Evolutionary conservation across 371 early-diverging fungal species (phyloP), one percentile per base, ranked within the genome.

Genomic region (Sporodiniella umbellata): DNA sequence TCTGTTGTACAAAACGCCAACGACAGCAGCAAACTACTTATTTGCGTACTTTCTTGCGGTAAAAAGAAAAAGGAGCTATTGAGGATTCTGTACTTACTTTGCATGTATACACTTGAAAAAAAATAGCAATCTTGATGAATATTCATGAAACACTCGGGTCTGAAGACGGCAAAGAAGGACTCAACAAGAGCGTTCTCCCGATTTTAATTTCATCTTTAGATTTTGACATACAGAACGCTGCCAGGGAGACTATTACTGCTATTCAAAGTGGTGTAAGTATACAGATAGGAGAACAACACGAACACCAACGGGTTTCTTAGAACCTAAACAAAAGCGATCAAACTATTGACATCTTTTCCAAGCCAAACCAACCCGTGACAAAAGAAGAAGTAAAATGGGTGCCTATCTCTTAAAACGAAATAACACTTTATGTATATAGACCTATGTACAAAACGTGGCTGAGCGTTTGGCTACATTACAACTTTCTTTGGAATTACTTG

Each of bases 401-500:
- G n/a, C n/a, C n/a, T n/a, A n/a, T n/a, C n/a, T n/a, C n/a, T n/a
- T n/a, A n/a, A n/a, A n/a, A n/a, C n/a, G n/a, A n/a, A 30, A 28
- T 14, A 24, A 6, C 10, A 18, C 10, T 14, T 14, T 21, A 12
- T 14, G 18, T 28, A 8, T 23, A 21, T 56, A 74, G 70, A 25
- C 40, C 33, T 63, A 67, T 47, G 62, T 72, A 23, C 64, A 75
- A 64, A 50, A 50, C 33, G 67, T 81, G 10, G 73, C 78, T 57
- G 69, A 80, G 6, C 81, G 80, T 8, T 57, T 89, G 40, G 72
- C 75, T 21, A 84, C 86, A 6, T 63, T 88, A 6, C 91, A 90
- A 54, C 67, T 89, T 17, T 74, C 83, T 8, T 73, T 92, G 22
- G 95, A 95, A 64, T 53, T 95, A 19, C 68, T 93, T 3, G 84